Conservation (phyloP, 352 stramenopile genomes). For the Globisporangium okanoganense region DNA sequence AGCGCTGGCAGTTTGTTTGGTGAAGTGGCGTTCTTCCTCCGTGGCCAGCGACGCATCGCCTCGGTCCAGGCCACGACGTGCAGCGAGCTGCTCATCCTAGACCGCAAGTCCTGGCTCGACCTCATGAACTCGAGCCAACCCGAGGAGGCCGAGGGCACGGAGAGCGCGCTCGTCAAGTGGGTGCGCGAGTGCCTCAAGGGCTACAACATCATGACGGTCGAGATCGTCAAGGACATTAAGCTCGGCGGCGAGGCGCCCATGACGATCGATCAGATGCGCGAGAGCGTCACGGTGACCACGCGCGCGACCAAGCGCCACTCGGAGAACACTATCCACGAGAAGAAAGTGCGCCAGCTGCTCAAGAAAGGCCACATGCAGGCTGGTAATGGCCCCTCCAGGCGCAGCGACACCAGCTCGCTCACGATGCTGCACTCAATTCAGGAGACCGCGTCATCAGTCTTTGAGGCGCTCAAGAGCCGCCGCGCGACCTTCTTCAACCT, state of each 20-base stretch:
- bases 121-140: conserved; percentile 41
- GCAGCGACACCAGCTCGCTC: not conserved
- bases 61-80: conserved; percentile 61
- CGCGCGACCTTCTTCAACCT: conserved; percentile 8
- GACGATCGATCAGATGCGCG: conserved; percentile 38
- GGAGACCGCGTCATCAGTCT: not conserved
- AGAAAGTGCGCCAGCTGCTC: conserved; percentile 34
- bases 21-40: conserved; percentile 72
- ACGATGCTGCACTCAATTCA: not conserved
- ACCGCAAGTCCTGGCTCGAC: conserved; percentile 45
- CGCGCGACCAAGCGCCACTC: conserved; percentile 17
- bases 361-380: conserved; percentile 19
- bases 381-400: not conserved
- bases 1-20: conserved; percentile 59
- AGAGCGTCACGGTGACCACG: not conserved
- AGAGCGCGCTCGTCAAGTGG: conserved; percentile 42
- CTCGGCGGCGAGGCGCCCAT: conserved; percentile 23
- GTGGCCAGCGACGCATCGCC: conserved; percentile 51
- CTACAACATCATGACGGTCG: conserved; percentile 71
- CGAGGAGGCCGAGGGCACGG: conserved; percentile 34
- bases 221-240: conserved; percentile 72
- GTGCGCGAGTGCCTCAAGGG: conserved; percentile 57
- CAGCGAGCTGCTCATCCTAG: conserved; percentile 55
- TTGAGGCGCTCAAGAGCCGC: conserved; percentile 1
- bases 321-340: conserved; percentile 30